Percentiles rank a stretch among this genome's conserved stretches.
Conservation (phyloP, 345 rosid species). For the Eucalyptus erythrocorys region DNA sequence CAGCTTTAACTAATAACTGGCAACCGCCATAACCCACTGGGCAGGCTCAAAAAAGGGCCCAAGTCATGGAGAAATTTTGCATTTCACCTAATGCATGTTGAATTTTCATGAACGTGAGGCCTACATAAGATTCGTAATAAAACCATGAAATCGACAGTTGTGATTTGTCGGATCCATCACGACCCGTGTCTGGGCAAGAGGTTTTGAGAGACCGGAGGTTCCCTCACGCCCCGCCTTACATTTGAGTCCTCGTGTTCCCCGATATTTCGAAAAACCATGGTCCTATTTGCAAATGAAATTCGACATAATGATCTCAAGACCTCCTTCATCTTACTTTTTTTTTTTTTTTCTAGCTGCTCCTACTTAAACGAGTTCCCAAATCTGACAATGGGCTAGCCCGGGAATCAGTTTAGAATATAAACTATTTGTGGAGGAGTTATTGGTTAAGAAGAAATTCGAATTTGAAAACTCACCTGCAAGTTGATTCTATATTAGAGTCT, state of each 20-base stretch:
- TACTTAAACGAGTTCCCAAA: not conserved
- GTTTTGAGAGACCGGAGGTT: not conserved
- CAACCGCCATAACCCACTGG: not conserved
- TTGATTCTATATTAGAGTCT: too few relatives aligned
- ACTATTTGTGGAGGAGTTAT: not conserved
- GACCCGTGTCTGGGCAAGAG: not conserved
- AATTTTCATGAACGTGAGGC: not conserved
- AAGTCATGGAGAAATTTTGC: not conserved
- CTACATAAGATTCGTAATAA: accelerated
- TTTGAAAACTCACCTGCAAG: not conserved
- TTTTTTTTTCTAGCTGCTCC: not conserved
- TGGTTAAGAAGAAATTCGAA: not conserved
- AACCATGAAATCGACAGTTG: not conserved
- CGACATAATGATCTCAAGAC: not conserved
- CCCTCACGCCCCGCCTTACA: not conserved
- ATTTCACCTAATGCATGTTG: not conserved
- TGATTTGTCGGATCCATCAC: not conserved
- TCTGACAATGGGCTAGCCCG: not conserved
- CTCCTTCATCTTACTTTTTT: not conserved
- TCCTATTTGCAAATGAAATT: not conserved
- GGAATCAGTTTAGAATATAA: not conserved
- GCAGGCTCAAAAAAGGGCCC: not conserved
- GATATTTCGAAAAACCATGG: not conserved
- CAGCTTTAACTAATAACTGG: not conserved
- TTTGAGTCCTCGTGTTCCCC: not conserved